Evolutionary conservation across 441 rosid species (phyloP).

Genomic region (Jatropha podagrica): DNA sequence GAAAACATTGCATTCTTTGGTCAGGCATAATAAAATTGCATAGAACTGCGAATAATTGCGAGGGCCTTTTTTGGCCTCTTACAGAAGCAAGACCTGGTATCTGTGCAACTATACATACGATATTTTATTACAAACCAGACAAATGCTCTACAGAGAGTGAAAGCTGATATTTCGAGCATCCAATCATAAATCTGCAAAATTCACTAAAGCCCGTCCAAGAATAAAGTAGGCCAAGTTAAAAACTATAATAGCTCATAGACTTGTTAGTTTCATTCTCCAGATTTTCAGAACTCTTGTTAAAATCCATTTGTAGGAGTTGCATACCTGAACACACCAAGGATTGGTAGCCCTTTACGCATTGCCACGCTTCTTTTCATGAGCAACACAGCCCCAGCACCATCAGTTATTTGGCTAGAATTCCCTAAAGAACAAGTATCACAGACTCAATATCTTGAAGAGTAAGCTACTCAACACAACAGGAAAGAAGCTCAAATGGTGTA

Average conservation of each 20-base stretch:
- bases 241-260: not conserved
- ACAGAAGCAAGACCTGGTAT: too few relatives aligned
- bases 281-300: too few relatives aligned
- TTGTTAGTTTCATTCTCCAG: too few relatives aligned
- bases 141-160: not conserved
- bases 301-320: not conserved
- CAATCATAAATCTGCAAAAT: not conserved
- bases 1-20: not conserved
- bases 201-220: not conserved
- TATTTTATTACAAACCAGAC: not conserved
- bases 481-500: slow-evolving; percentile 5
- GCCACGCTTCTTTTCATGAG: slow-evolving; percentile 97
- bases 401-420: slow-evolving; percentile 96
- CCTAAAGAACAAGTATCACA: slow-evolving; percentile 42
- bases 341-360: slow-evolving; percentile 69
- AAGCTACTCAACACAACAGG: slow-evolving; percentile 1
- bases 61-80: too few relatives aligned
- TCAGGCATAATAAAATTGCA: not conserved
- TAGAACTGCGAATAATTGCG: not conserved
- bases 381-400: slow-evolving; percentile 97
- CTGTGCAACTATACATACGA: too few relatives aligned
- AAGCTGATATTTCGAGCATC: not conserved
- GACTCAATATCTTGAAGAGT: slow-evolving; percentile 14
- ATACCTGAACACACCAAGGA: slow-evolving; percentile 94
- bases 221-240: not conserved